These are phyloP conservation scores for Auricularia auricula-judae DNA, from an alignment of 768 basidiomycete genomes.

Conservation along the genomic window DNA sequence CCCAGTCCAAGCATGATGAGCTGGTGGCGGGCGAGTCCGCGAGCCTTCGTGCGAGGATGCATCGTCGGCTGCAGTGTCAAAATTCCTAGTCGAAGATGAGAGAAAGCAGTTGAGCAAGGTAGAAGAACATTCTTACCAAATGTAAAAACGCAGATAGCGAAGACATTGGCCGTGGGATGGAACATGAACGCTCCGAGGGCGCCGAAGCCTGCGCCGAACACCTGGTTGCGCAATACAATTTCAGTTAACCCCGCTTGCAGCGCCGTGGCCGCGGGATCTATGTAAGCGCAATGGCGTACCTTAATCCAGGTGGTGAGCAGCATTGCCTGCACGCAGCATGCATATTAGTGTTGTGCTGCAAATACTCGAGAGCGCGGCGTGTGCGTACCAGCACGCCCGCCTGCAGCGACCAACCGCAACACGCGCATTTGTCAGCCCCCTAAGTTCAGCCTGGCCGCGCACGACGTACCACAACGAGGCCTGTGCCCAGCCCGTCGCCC, in stretches of 20 bases:
- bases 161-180: constrained; percentile 53
- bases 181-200: constrained; percentile 49
- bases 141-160: constrained; percentile 45
- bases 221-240: not conserved
- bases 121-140: constrained; percentile 35
- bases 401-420: no score
- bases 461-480: not conserved
- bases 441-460: not conserved
- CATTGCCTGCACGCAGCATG: not conserved
- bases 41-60: constrained; percentile 50
- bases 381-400: no score
- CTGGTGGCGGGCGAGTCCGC: constrained; percentile 63
- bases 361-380: no score
- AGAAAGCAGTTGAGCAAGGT: no score
- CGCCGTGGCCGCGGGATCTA: not conserved
- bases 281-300: not conserved
- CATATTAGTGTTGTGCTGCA: not conserved
- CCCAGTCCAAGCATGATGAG: constrained; percentile 43
- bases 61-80: constrained; percentile 67
- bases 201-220: not conserved
- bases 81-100: constrained; percentile 35
- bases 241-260: not conserved
- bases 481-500: not conserved
- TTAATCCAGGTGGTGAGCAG: not conserved
- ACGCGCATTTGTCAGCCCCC: no score